Base-by-base conservation (phyloP, 306 rosid genomes). In the Prunus kanzakura region DNA sequence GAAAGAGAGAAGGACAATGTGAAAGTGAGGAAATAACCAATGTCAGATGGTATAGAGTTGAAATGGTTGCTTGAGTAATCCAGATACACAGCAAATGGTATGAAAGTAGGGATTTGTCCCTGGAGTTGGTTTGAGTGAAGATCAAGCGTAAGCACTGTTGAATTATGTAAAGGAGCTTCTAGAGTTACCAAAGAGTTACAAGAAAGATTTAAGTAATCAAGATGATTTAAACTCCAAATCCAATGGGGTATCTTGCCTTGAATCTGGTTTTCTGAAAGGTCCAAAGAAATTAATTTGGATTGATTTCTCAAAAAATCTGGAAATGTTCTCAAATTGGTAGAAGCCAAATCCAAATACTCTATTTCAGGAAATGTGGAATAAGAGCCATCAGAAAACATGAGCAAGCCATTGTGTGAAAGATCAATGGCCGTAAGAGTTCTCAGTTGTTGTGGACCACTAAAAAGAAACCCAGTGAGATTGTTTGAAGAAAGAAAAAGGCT, bases 191-290 rank as follows among this genome's bases (percentile, higher is more conserved):
- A 72, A 20, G 52, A 25, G 45, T 79, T 79, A 22, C 12, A 22
- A 49, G 82, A 79, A 64, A 79, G 61, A 72, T 79, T 65, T 64
- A 72, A 20, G 10, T 16, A 0, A 22, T 3, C 0, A 27, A 64
- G 56, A 2, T 1, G 1, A 2, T 4, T 0, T 41, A 51, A 3
- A 4, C 30, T 1, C 87, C 79, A 71, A 71, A 76, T 79, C 83
- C 84, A 76, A 3, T 20, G 50, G 8, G 86, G 77, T 50, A 78
- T 19, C 16, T 64, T 4, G 46, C 76, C 76, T 8, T 22, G 11
- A 64, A 79, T 69, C 22, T 71, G 32, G 75, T 83, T 83, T 32
- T 22, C 2, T n/a, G 87, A 83, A 75, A 79, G 76, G 73, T 83
- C 81, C 22, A 83, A 77, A 32, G 0, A 0, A 1, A 0, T 6